phyloP scores from a whole-genome alignment of 768 basidiomycete genomes.

The Suillus occidentalis region DNA sequence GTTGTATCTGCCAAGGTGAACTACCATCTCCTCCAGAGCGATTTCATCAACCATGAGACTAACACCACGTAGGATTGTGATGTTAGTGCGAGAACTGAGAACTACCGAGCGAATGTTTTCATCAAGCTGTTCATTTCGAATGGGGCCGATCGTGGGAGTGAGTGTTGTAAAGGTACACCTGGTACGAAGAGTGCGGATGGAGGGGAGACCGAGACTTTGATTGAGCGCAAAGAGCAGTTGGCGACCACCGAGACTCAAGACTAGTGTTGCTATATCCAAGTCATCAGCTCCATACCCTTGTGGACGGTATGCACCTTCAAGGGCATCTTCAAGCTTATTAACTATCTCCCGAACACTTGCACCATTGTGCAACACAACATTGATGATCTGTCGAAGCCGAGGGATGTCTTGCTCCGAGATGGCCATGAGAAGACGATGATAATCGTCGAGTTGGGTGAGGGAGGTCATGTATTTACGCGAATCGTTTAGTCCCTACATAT shows the following conservation, averaged over 20 bases:
- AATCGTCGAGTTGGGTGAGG: too few relatives aligned
- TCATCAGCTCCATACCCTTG: neutral
- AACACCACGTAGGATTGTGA: neutral
- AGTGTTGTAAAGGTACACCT: neutral
- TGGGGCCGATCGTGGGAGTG: neutral
- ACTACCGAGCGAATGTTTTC: neutral
- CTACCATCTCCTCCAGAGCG: neutral
- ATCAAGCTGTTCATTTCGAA: neutral
- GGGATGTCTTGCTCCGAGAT: too few relatives aligned
- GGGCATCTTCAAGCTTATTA: conserved; percentile 8
- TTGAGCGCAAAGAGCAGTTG: neutral
- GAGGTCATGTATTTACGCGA: too few relatives aligned
- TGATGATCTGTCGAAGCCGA: too few relatives aligned
- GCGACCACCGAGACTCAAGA: conserved; percentile 4
- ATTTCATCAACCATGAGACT: neutral
- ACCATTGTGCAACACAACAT: too few relatives aligned
- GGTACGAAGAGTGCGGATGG: neutral
- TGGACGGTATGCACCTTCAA: neutral
- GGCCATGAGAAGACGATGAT: too few relatives aligned
- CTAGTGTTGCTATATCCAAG: conserved; percentile 11
- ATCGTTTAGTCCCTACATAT: too few relatives aligned
- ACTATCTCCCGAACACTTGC: neutral
- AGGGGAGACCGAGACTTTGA: neutral
- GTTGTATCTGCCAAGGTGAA: neutral
- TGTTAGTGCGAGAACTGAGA: neutral